Evolutionary conservation across 2,329 filamentous ascomycete species (phyloP), one percentile per base, ranked within the genome.

Genomic region (Trichoderma hamatum): DNA sequence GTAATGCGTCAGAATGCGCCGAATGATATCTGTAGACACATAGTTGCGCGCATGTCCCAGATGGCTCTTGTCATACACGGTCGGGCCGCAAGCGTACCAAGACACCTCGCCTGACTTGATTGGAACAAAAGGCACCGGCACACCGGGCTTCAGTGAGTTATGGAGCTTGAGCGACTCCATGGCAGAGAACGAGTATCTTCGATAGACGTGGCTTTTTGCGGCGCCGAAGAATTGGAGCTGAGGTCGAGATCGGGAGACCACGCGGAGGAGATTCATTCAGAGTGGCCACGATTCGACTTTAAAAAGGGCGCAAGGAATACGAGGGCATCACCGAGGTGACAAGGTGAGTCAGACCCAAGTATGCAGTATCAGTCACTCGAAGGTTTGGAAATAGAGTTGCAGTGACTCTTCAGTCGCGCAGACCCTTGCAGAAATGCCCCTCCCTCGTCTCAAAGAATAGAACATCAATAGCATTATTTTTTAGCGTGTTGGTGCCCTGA

Each of bases 61-160:
- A 82, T 95, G 92, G 71, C 90, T 87, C 81, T 94, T 90, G 78
- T 94, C 92, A 78, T 94, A 94, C 52, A 92, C 89, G 3, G 93
- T 97, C 69, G 93, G 93, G 21, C 94, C 94, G 82, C 94, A 97
- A 73, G 90, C 91, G 80, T 97, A 97, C 93, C 93, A 97, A 5
- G 88, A 89, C 32, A 96, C 87, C 76, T 90, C 90, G 30, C 88
- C 86, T 10, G 85, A 83, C 76, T 94, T 89, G 59, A 92, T 85
- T 16, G 93, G 92, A 54, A 90, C 82, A 76, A 96, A 96, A 5
- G 89, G 86, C 55, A 90, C 90, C 76, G 94, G 92, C 13, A 84
- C 84, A 70, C 91, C 87, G 13, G 92, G 84, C 74, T 82, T 91
- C 75, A 97, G 83, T 6, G 91, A 94, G 81, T 96, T 96, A 84